Base-by-base conservation (phyloP, 352 stramenopile genomes). In the Phytophthora palmivora region DNA sequence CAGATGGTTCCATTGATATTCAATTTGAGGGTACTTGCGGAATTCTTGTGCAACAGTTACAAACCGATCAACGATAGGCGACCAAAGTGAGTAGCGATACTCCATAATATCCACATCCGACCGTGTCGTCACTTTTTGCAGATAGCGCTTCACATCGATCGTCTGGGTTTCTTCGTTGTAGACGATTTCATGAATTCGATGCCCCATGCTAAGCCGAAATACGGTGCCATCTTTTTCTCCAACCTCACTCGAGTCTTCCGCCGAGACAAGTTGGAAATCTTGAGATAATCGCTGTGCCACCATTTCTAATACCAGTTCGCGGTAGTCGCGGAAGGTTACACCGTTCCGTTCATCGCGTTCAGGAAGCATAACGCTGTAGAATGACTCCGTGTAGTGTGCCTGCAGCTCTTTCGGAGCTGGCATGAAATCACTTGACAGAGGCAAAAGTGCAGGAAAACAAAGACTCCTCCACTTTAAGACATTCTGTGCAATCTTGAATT, bases 401-500 rank as follows among this genome's bases (percentile, higher is more conserved):
- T 92, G 72, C 15, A 96, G 68, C 62, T 96, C 88, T 49, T 92
- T 89, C 4, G 76, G 52, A 0, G 76, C 74, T 3, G 92, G 92
- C 24, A 97, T 82, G 57, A 91, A 97, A 60, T 98, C 92, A 22
- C 88, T 98, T 10, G 91, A 95, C 11, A 98, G 77, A 18, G 94
- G 94, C 21, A 98, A 77, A 58, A 99, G 90, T 5, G 97, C 97
- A 6, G 97, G 97, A 60, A 98, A 97, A 38, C 87, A 97, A 18
- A 99, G 71, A 63, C 88, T 98, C 57, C 98, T 98, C 96, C 97
- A 99, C 65, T 99, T 99, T 11, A 98, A 88, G 12, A 97, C 88
- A 53, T 94, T 92, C 61, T 92, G 82, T 15, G 88, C 77, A 18
- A 81, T 70, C n/a, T 91, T 82, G 34, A 80, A 79, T 19, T 73